These are phyloP conservation scores for Musa beccarii DNA, from an alignment of 176 grass and related monocot genomes.

Conservation along the genomic window DNA sequence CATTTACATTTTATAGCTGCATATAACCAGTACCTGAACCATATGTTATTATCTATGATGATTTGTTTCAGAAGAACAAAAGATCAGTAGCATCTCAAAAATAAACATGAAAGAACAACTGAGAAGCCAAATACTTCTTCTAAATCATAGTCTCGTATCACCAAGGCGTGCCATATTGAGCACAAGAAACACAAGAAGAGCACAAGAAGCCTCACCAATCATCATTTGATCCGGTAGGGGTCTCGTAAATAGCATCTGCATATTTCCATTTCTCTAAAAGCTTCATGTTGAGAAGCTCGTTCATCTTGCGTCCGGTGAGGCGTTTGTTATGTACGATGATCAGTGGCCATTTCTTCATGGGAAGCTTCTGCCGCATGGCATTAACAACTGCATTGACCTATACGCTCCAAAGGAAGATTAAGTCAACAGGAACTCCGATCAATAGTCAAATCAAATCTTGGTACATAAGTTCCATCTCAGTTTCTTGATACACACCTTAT, in stretches of 20 bases:
- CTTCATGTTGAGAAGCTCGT: conserved; percentile 30
- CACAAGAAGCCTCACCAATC: conserved; percentile 44
- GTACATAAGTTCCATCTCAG: conserved; percentile 2
- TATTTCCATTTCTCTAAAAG: conserved; percentile 49
- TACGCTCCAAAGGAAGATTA: neutral
- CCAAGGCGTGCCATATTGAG: neutral
- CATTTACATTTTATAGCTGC: conserved; percentile 77
- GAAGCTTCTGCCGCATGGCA: conserved; percentile 33
- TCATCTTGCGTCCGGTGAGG: conserved; percentile 38
- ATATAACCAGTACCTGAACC: conserved; percentile 72
- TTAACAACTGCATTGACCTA: conserved; percentile 54
- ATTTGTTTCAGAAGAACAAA: conserved; percentile 26
- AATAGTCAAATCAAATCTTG: neutral
- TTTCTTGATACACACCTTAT: conserved; percentile 31
- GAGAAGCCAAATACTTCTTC: neutral
- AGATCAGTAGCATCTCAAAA: conserved; percentile 10
- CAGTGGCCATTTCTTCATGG: conserved; percentile 43
- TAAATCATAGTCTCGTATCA: neutral
- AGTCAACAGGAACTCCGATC: neutral
- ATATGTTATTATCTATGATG: conserved; percentile 29
- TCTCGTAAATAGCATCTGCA: conserved; percentile 53
- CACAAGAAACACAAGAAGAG: conserved; percentile 20
- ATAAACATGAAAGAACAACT: neutral
- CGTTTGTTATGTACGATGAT: conserved; percentile 58
- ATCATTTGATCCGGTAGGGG: conserved; percentile 68